These are phyloP conservation scores for Tolypocladium endophyticum DNA, from an alignment of 2,329 filamentous ascomycete species.

Conservation along the genomic window DNA sequence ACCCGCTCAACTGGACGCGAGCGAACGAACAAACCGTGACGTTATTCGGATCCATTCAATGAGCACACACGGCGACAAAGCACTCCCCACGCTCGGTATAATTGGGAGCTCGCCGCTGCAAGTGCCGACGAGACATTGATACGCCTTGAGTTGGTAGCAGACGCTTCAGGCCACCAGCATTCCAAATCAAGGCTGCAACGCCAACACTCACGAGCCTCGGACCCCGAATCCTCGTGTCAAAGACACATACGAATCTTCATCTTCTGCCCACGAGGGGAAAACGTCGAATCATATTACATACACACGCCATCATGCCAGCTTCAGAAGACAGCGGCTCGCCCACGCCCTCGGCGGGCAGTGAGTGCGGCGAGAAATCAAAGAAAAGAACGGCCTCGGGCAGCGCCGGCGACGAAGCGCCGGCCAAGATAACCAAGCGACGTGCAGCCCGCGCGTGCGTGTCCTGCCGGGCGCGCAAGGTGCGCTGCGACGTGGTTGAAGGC, in stretches of 20 bases:
- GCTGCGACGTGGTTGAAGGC: slow-evolving; percentile 86
- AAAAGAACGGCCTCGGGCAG: slow-evolving; percentile 20
- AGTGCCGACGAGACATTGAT: background rate
- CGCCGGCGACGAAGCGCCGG: slow-evolving; percentile 16
- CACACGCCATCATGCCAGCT: slow-evolving; percentile 8
- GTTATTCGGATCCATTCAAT: background rate
- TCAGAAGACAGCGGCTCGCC: slow-evolving; percentile 17
- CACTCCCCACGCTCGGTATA: slow-evolving; percentile 1
- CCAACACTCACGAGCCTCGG: background rate
- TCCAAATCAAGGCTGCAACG: background rate
- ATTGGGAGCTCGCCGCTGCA: background rate
- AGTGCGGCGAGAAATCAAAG: slow-evolving; percentile 16
- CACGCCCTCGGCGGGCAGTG: slow-evolving; percentile 13
- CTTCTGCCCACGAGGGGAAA: background rate
- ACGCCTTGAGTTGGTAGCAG: background rate
- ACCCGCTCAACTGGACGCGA: background rate
- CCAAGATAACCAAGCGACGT: slow-evolving; percentile 60
- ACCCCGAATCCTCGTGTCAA: background rate
- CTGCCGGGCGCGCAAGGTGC: slow-evolving; percentile 80
- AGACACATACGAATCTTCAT: background rate
- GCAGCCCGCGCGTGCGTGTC: slow-evolving; percentile 88
- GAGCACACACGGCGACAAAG: background rate
- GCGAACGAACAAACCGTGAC: background rate
- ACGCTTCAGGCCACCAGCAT: background rate
- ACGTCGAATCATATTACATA: background rate